A percentile compares a stretch with the other conserved stretches of the same genome.
These are phyloP conservation scores for Prunus kanzakura DNA, from an alignment of 306 rosid genomes.

Conservation along the genomic window DNA sequence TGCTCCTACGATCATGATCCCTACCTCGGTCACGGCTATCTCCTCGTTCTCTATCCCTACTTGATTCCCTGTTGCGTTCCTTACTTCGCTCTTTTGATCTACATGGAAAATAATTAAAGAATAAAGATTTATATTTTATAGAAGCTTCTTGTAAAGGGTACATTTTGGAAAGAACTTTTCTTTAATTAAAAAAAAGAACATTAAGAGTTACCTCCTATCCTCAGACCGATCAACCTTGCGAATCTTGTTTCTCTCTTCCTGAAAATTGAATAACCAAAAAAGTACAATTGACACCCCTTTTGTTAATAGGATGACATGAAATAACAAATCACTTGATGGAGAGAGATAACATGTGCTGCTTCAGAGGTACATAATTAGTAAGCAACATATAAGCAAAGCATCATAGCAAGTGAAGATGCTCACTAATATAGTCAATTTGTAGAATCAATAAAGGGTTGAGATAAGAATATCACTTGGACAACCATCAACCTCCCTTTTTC, in stretches of 20 bases:
- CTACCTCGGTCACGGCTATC: conserved; percentile 76
- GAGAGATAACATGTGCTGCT: background rate
- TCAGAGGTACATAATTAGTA: background rate
- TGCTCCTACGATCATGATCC: conserved; percentile 73
- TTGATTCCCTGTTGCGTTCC: conserved; percentile 75
- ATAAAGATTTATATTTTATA: background rate
- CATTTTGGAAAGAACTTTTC: background rate
- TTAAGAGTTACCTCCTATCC: conserved; percentile 63
- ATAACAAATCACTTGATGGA: conserved; percentile 1
- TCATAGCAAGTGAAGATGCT: background rate
- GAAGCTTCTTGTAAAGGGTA: background rate
- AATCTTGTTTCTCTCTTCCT: conserved; percentile 86
- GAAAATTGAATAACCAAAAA: conserved; percentile 41
- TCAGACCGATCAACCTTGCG: conserved; percentile 70
- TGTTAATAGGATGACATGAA: background rate
- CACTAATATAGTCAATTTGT: background rate
- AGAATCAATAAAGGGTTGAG: background rate
- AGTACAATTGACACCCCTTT: conserved; percentile 24
- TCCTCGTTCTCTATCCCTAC: conserved; percentile 69
- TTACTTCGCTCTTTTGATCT: conserved; percentile 82
- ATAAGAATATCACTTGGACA: background rate
- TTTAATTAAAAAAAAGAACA: background rate
- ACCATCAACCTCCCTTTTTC: background rate
- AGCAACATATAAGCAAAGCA: background rate
- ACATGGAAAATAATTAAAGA: background rate